Evolutionary conservation across 2,329 filamentous ascomycete genomes (phyloP).

Genomic region (Didymella lethalis): DNA sequence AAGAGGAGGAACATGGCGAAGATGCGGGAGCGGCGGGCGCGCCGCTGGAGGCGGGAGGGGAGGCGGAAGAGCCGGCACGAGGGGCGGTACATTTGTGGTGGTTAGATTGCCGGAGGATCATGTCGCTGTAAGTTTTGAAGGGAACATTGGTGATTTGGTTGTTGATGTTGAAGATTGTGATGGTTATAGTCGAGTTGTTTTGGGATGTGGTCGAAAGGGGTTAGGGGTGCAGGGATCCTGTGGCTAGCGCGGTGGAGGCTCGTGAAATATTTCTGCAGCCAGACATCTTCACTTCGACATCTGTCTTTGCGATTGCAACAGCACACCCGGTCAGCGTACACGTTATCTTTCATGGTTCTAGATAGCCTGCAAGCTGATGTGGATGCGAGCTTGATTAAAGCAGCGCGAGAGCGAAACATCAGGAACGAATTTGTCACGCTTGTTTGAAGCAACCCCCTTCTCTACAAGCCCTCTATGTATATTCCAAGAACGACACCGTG

Average conservation of each 20-base stretch:
- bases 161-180: background rate
- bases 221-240: slow-evolving; percentile 17
- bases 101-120: background rate
- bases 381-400: no score
- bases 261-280: slow-evolving; percentile 16
- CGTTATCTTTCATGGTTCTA: slow-evolving; percentile 5
- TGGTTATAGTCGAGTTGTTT: background rate
- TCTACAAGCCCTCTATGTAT: slow-evolving; percentile 51
- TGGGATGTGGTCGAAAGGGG: slow-evolving; percentile 17
- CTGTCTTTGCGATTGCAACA: background rate
- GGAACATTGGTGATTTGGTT: background rate
- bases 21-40: slow-evolving; percentile 49
- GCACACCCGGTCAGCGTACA: background rate
- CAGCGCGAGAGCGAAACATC: background rate
- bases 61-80: slow-evolving; percentile 45
- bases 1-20: slow-evolving; percentile 48
- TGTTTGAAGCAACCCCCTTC: slow-evolving; percentile 49
- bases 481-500: slow-evolving; percentile 47
- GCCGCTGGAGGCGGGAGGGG: slow-evolving; percentile 44
- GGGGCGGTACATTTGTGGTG: slow-evolving; percentile 38
- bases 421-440: slow-evolving; percentile 54
- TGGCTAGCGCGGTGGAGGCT: slow-evolving; percentile 8
- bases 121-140: background rate
- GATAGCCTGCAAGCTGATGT: background rate
- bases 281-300: slow-evolving; percentile 2